Base-by-base conservation (phyloP, 345 rosid genomes). In the Syzygium aromaticum region DNA sequence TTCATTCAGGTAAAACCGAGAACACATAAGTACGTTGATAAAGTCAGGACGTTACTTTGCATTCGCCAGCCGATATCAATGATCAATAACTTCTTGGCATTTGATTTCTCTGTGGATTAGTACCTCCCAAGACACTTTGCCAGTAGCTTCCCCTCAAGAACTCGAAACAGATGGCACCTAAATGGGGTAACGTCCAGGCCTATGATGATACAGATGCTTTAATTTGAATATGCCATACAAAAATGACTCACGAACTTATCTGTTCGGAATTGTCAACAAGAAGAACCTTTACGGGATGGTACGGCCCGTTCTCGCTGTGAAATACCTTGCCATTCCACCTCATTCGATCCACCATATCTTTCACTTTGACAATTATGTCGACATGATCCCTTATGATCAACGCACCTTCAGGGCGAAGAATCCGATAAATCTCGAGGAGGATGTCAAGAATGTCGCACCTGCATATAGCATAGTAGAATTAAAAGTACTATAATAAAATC, bases 371-470 rank as follows among this genome's bases (percentile, higher is more conserved):
- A 86, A 94, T 84, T 28, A 91, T 51, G 82, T 95, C 95, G 1
- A 91, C 91, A 59, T 90, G 90, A 88, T 95, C 96, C 38, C 94
- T 86, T 78, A 95, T 90, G 82, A 95, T 92, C 52, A 94, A 89
- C 1, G 91, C 91, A 0, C 95, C 95, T 88, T 90, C 89, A 0
- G 98, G 97, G 27, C 95, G 90, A 85, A 95, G 90, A 86, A 95
- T 92, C 87, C 93, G 91, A n/a, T 92, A 87, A 89, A 96, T 92
- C 93, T 93, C 96, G 12, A 95, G 87, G n/a, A 96, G 91, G 73
- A 95, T 93, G 85, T 93, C 91, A 43, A 88, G 73, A 56, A 91
- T 87, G 88, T 93, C 92, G 53, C 97, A 95, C 92, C 97, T 95
- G 92, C 91, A 86, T 78, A 6, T 54, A 4, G 54, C 46, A 85